phyloP scores from a whole-genome alignment of 345 rosid species.

The Conringia planisiliqua region DNA sequence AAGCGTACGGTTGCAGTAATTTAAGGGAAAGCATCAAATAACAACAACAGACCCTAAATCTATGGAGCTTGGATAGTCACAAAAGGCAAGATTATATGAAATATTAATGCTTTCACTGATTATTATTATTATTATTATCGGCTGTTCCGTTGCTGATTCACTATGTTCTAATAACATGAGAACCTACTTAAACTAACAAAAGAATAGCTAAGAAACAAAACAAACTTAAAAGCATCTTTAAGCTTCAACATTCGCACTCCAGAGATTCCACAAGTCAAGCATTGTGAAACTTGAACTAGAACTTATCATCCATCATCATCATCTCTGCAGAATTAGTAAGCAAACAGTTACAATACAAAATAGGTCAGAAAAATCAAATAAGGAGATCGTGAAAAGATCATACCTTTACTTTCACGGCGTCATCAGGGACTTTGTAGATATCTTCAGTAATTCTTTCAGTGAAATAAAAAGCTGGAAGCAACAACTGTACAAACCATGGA shows the following conservation, averaged over 20 bases:
- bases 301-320: background rate
- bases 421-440: constrained; percentile 62
- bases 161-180: background rate
- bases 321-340: constrained; percentile 12
- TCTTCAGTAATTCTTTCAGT: constrained; percentile 52
- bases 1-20: no score
- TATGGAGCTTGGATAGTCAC: background rate
- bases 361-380: background rate
- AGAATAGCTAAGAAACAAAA: background rate
- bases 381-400: background rate
- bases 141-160: background rate
- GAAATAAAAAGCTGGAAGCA: constrained; percentile 71
- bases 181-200: constrained; percentile 4
- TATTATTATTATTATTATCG: background rate
- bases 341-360: background rate
- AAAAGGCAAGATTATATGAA: background rate
- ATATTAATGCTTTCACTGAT: background rate
- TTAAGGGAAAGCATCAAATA: background rate
- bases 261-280: background rate
- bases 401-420: constrained; percentile 55
- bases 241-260: no score
- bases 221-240: no score
- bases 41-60: background rate
- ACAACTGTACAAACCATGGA: constrained; percentile 39
- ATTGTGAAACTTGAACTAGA: background rate